Evolutionary conservation across 345 rosid species (phyloP).

Genomic region (Theobroma cacao): DNA sequence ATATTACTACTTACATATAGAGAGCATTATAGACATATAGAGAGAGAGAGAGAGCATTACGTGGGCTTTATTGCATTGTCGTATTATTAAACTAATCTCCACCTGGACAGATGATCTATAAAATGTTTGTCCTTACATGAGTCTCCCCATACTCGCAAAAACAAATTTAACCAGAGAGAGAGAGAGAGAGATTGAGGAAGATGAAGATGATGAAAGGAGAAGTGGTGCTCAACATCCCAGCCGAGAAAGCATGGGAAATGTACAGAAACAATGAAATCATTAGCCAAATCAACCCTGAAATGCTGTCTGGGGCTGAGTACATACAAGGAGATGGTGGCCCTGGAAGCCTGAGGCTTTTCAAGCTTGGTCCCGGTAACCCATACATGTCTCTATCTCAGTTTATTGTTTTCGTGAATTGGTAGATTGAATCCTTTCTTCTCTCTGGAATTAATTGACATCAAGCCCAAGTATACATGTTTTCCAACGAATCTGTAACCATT

Average conservation of each 20-base stretch:
- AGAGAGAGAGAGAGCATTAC: not conserved
- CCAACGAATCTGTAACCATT: too few species aligned
- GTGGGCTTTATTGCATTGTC: conserved; percentile 11
- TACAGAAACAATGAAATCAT: conserved; percentile 35
- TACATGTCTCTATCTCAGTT: not conserved
- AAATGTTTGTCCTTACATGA: not conserved
- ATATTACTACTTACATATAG: not conserved
- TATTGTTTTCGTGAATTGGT: too few species aligned
- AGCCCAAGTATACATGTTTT: too few species aligned
- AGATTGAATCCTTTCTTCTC: not conserved
- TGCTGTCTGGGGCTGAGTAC: conserved; percentile 35
- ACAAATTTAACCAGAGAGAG: not conserved
- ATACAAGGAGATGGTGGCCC: conserved; percentile 40
- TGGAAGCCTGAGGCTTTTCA: conserved; percentile 41
- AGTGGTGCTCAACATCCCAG: conserved; percentile 34
- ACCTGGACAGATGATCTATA: not conserved
- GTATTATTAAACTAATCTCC: conserved; percentile 1
- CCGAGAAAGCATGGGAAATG: conserved; percentile 46
- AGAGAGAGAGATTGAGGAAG: not conserved
- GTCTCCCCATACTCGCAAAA: not conserved
- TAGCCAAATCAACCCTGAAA: conserved; percentile 40
- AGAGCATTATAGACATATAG: not conserved
- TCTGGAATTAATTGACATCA: not conserved
- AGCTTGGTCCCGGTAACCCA: conserved; percentile 45
- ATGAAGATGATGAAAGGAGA: conserved; percentile 40